Base-by-base conservation (phyloP, 345 rosid species). In the Capsella bursapastoris region DNA sequence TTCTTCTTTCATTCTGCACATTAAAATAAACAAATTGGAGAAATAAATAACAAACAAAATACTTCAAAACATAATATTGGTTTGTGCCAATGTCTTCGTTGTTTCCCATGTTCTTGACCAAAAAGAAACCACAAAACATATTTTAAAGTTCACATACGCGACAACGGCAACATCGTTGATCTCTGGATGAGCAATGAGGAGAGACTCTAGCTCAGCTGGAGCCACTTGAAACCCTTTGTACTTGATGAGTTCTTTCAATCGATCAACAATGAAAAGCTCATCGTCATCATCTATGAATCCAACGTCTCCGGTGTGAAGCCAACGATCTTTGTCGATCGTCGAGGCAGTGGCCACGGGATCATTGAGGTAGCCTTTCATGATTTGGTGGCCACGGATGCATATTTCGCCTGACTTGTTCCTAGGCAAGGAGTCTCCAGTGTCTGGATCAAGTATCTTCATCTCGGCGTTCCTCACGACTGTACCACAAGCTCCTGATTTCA, bases 401-500 rank as follows among this genome's bases (percentile, higher is more conserved):
- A 91, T 89, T 75, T 91, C 98, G 7, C 98, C 96, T n/a, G 94
- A 27, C 22, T 81, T 78, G 68, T 88, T 89, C 7, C 79, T 75
- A 0, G 89, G 87, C 3, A 88, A 69, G 0, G 91, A 91, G 2
- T 49, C 34, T 6, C 91, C 86, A 3, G 90, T 84, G 27, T 89
- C 96, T 0, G 92, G 89, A 50, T 90, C 92, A 29, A 77, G 15
- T 56, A 77, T 77, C 48, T 77, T 77, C 68, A 77, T 57, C 62
- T 77, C 77, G 7, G 97, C 96, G 16, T 93, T 93, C 68, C 98
- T 83, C 0, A 89, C 85, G 1, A 91, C 96, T 2, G 96, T 91
- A 10, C 97, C 98, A 70, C 97, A 91, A 0, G 96, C 90, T 1
- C 97, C 96, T 0, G 96, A 81, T 76, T 91, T 93, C 0, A 87